Percentiles rank a stretch among this genome's conserved stretches.
Evolutionary conservation across 2,329 filamentous ascomycete species (phyloP).

Genomic region (Paraconiothyrium sp.): DNA sequence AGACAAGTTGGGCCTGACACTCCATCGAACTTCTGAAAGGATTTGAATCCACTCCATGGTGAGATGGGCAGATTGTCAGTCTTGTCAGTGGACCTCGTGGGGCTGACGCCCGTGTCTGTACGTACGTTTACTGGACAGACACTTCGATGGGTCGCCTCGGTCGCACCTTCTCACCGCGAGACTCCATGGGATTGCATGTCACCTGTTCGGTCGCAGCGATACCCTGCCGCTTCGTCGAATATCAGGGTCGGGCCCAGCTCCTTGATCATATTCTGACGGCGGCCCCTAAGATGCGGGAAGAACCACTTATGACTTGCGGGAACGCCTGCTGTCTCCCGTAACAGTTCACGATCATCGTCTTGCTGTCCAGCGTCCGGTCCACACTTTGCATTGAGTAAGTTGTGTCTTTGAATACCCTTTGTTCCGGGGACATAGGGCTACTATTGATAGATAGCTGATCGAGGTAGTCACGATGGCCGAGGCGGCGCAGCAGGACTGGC

Average conservation of each 20-base stretch:
- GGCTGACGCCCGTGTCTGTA: background rate
- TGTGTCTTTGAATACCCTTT: background rate
- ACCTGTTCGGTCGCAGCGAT: background rate
- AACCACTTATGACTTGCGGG: conserved; percentile 5
- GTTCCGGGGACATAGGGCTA: background rate
- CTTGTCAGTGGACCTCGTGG: background rate
- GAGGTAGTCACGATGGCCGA: conserved; percentile 9
- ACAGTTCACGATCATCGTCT: background rate
- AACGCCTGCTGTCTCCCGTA: conserved; percentile 5
- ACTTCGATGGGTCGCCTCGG: background rate
- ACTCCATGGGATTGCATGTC: background rate
- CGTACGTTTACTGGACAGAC: background rate
- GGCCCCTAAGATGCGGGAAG: background rate
- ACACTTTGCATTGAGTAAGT: background rate
- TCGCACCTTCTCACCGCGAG: background rate
- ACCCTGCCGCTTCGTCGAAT: background rate
- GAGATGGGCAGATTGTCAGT: background rate
- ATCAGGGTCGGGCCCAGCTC: background rate
- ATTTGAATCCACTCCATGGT: background rate
- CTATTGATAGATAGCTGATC: background rate
- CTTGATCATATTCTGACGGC: background rate
- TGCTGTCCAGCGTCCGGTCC: background rate
- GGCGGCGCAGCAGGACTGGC: conserved; percentile 31
- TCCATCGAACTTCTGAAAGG: background rate
- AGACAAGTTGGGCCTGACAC: background rate